Evolutionary conservation across 2,329 filamentous ascomycete genomes (phyloP).

Genomic region (Cladosporium sphaerospermum): DNA sequence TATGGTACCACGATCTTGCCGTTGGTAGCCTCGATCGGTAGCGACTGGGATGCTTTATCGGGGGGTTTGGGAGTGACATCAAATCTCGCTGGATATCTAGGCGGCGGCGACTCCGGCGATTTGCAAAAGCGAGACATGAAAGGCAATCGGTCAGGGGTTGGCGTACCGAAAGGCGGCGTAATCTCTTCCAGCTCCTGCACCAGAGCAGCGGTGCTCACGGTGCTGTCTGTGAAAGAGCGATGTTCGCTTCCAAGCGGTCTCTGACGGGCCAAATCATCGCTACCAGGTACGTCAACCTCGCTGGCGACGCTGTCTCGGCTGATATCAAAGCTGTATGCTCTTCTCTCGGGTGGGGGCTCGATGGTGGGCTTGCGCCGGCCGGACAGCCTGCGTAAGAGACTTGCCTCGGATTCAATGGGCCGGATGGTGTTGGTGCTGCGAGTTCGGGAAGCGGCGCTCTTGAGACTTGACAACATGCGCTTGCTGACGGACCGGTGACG

Average conservation of each 20-base stretch:
- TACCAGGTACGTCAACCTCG: neutral
- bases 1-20: conserved; percentile 16
- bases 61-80: neutral
- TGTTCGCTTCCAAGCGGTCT: neutral
- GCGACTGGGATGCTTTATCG: neutral
- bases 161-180: conserved; percentile 2
- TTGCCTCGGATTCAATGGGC: conserved; percentile 22
- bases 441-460: conserved; percentile 27
- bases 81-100: neutral
- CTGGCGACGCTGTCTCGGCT: conserved; percentile 20
- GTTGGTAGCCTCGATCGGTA: neutral
- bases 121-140: neutral
- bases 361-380: conserved; percentile 20
- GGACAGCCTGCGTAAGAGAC: conserved; percentile 26
- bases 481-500: conserved; percentile 30
- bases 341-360: conserved; percentile 16
- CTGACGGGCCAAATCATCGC: neutral
- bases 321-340: conserved; percentile 25
- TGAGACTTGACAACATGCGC: conserved; percentile 31
- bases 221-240: conserved; percentile 23
- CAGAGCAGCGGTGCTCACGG: conserved; percentile 20
- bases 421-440: conserved; percentile 23
- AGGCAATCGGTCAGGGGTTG: neutral
- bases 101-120: conserved; percentile 5
- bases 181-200: conserved; percentile 4